These are phyloP conservation scores for Goffeauzyma gilvescens DNA, from an alignment of 768 basidiomycete species.

Conservation along the genomic window DNA sequence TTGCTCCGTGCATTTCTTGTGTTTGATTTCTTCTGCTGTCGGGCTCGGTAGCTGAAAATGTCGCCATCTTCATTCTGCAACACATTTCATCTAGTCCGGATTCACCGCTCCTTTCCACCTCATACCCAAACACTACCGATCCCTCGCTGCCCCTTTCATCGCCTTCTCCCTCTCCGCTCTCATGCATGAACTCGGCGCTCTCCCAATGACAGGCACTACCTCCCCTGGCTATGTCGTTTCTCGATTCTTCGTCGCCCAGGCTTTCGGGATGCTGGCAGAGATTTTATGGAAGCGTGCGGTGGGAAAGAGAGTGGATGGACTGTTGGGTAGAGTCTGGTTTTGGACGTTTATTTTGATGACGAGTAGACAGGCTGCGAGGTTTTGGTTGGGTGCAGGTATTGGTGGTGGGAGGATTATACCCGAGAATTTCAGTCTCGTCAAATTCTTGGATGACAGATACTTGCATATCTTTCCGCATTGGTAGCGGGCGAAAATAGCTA, in stretches of 20 bases:
- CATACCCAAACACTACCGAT: slow-evolving; percentile 7
- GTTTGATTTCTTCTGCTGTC: too few relatives aligned
- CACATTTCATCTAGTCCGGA: slow-evolving; percentile 1
- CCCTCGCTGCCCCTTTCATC: slow-evolving; percentile 10
- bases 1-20: too few relatives aligned
- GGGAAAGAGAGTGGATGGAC: slow-evolving; percentile 20
- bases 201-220: slow-evolving; percentile 20
- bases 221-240: slow-evolving; percentile 11
- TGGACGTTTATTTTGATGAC: slow-evolving; percentile 15
- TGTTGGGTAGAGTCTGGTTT: slow-evolving; percentile 20
- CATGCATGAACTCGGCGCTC: slow-evolving; percentile 24
- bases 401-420: slow-evolving; percentile 18
- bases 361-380: slow-evolving; percentile 8
- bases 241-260: slow-evolving; percentile 20
- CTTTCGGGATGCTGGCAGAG: slow-evolving; percentile 19
- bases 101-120: slow-evolving; percentile 19
- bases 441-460: too few relatives aligned
- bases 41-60: too few relatives aligned
- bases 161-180: slow-evolving; percentile 22
- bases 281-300: slow-evolving; percentile 19
- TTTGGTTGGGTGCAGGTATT: slow-evolving; percentile 23
- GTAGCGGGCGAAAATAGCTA: too few relatives aligned
- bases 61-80: neutral
- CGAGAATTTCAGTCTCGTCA: slow-evolving; percentile 3
- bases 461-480: too few relatives aligned